Conservation (phyloP, 148 eudicot species). For the Rhododendron kiyosumense region DNA sequence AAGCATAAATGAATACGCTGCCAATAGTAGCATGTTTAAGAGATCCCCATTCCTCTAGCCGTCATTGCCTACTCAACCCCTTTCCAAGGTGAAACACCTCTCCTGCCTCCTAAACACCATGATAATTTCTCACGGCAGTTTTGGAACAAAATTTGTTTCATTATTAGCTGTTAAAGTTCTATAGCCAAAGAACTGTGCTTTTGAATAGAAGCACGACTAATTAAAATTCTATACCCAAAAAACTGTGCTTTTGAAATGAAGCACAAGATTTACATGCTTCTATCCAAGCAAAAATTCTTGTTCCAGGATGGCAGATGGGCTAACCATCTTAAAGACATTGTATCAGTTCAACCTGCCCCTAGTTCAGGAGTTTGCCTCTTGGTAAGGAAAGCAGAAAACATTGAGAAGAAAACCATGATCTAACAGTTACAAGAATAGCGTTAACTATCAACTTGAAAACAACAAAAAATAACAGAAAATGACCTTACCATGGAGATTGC, state of each 20-base stretch:
- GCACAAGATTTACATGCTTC: neutral
- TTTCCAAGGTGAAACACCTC: neutral
- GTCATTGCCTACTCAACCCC: neutral
- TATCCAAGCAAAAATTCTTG: neutral
- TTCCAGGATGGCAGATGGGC: neutral
- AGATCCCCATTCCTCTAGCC: neutral
- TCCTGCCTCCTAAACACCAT: neutral
- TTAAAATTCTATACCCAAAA: neutral
- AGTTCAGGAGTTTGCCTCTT: neutral
- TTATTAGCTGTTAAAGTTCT: neutral
- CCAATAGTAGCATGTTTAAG: neutral
- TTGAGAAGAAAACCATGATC: neutral
- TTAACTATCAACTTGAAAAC: neutral
- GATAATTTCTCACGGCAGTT: neutral
- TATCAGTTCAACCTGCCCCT: neutral
- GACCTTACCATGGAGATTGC: constrained; percentile 76
- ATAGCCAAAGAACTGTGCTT: neutral
- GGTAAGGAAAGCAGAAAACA: constrained; percentile 5
- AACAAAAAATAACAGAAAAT: neutral
- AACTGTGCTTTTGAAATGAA: neutral
- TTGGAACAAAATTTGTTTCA: neutral
- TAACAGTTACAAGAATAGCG: neutral
- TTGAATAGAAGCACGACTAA: neutral
- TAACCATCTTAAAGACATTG: neutral
- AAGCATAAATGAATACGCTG: neutral